Evolutionary conservation across 345 rosid genomes (phyloP).

Genomic region (Tarenaya hassleriana): DNA sequence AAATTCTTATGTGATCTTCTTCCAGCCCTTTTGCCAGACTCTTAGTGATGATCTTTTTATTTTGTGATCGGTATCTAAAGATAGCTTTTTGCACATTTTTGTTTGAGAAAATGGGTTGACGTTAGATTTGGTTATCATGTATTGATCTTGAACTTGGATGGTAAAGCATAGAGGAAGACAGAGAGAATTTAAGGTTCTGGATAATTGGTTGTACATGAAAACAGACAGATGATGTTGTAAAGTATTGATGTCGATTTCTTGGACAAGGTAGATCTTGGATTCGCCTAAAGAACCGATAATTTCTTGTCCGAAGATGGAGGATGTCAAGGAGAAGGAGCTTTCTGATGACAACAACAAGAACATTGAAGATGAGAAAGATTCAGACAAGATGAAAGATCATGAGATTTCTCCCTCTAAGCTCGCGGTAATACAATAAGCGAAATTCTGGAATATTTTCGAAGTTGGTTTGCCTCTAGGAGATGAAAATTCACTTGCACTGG

Average conservation of each 20-base stretch:
- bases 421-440: conserved; percentile 31
- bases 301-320: conserved; percentile 29
- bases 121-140: not conserved
- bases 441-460: not conserved
- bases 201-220: not conserved
- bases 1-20: too few species aligned
- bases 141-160: conserved; percentile 3
- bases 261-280: not conserved
- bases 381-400: conserved; percentile 23
- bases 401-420: conserved; percentile 36
- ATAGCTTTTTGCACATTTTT: not conserved
- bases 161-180: not conserved
- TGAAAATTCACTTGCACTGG: too few species aligned
- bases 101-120: not conserved
- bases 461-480: too few species aligned
- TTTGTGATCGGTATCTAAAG: too few species aligned
- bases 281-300: conserved; percentile 14
- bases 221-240: not conserved
- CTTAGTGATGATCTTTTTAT: too few species aligned
- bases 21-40: too few species aligned
- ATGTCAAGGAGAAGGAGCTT: conserved; percentile 32
- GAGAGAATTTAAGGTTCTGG: not conserved
- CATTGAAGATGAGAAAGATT: conserved; percentile 17
- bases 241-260: too few species aligned
- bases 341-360: conserved; percentile 16